Evolutionary conservation across 169 alveolate species (phyloP).

Genomic region (Theileria sp.): DNA sequence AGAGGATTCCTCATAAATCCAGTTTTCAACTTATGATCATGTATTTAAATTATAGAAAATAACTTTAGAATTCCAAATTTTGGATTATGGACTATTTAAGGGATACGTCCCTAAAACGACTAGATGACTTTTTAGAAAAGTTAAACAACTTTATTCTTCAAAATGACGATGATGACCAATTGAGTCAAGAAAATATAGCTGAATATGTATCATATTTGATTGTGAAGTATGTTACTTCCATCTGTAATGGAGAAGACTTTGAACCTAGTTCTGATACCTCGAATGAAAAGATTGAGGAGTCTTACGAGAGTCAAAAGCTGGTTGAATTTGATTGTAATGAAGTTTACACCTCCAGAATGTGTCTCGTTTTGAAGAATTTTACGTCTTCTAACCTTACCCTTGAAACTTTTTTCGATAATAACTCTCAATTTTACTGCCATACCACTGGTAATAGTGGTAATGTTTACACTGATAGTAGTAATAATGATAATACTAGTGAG

Average conservation of each 20-base stretch:
- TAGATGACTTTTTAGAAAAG: not conserved
- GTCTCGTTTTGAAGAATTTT: conserved; percentile 7
- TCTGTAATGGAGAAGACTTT: conserved; percentile 50
- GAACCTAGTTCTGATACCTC: not conserved
- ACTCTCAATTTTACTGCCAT: not conserved
- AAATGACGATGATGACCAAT: not conserved
- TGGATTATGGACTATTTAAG: conserved; percentile 14
- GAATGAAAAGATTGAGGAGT: conserved; percentile 30
- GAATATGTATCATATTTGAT: conserved; percentile 19
- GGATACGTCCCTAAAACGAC: not conserved
- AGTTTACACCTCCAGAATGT: conserved; percentile 21
- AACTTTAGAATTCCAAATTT: not conserved
- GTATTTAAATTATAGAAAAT: not conserved
- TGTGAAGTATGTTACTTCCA: conserved; percentile 32
- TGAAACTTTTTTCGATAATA: not conserved
- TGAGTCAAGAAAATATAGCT: conserved; percentile 4
- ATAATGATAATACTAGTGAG: not conserved
- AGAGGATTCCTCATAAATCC: not conserved
- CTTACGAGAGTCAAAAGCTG: conserved; percentile 46
- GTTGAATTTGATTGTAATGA: conserved; percentile 52
- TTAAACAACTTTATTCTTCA: conserved; percentile 1
- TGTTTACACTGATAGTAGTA: no score
- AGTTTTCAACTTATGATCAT: not conserved
- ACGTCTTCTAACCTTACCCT: not conserved
- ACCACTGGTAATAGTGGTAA: no score